Evolutionary conservation across 2,329 filamentous ascomycete species (phyloP).

Genomic region (Zopfia rhizophila): DNA sequence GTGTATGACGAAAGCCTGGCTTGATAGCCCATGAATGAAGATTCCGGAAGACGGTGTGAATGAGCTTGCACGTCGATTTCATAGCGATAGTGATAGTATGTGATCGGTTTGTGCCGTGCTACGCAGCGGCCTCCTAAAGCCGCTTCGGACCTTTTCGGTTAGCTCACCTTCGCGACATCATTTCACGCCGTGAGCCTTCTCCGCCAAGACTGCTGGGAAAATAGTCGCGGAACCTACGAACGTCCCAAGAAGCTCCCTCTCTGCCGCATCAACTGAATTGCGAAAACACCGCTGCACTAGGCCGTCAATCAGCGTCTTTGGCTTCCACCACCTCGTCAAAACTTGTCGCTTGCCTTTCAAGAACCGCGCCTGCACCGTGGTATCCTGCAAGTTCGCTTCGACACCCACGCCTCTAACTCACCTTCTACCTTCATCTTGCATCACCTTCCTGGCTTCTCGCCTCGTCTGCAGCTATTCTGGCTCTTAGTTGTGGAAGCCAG

Average conservation of each 20-base stretch:
- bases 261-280: too few relatives aligned
- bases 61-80: background rate
- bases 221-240: constrained; percentile 14
- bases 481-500: background rate
- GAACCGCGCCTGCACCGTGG: constrained; percentile 52
- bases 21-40: too few relatives aligned
- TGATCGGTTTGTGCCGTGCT: background rate
- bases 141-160: too few relatives aligned
- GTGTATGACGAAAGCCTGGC: too few relatives aligned
- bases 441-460: constrained; percentile 2
- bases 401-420: constrained; percentile 27
- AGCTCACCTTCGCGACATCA: too few relatives aligned
- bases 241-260: constrained; percentile 23
- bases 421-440: constrained; percentile 16
- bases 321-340: constrained; percentile 20
- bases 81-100: background rate
- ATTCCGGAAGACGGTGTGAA: too few relatives aligned
- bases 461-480: constrained; percentile 11
- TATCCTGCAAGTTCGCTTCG: constrained; percentile 29
- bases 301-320: constrained; percentile 17
- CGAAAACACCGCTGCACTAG: constrained; percentile 18
- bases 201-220: background rate
- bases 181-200: too few relatives aligned
- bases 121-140: too few relatives aligned
- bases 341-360: constrained; percentile 26